A percentile compares a stretch with the other conserved stretches of the same genome.
These are phyloP conservation scores for Neurospora intermedia DNA, from an alignment of 495 filamentous ascomycete genomes.

Conservation along the genomic window DNA sequence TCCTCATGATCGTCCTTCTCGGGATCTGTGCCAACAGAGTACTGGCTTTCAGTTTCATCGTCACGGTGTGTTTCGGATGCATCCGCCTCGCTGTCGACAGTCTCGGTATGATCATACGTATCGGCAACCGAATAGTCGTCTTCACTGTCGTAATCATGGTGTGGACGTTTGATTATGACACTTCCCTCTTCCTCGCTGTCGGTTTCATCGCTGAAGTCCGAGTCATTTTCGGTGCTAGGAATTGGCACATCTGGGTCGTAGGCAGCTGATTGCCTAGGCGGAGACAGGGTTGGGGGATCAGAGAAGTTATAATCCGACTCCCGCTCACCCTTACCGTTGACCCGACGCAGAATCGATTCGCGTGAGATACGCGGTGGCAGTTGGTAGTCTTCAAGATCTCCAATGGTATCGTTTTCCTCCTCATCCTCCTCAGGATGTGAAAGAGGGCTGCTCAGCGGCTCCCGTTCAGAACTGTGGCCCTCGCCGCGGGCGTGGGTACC, in stretches of 20 bases:
- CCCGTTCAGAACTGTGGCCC: constrained; percentile 39
- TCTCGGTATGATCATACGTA: constrained; percentile 32
- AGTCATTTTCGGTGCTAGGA: constrained; percentile 54
- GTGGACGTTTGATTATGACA: constrained; percentile 53
- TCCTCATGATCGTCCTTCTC: constrained; percentile 6
- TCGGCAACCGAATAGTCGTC: constrained; percentile 70
- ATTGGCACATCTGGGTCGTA: constrained; percentile 81
- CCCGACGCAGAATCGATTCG: constrained; percentile 82
- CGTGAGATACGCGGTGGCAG: constrained; percentile 74
- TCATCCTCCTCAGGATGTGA: constrained; percentile 18
- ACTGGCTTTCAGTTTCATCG: constrained; percentile 18
- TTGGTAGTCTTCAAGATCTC: constrained; percentile 49
- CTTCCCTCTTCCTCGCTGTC: constrained; percentile 41
- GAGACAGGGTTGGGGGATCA: constrained; percentile 44
- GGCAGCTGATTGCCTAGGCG: constrained; percentile 18
- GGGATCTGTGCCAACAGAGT: constrained; percentile 11
- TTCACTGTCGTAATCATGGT: constrained; percentile 48
- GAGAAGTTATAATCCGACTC: constrained; percentile 57
- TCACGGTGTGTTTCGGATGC: constrained; percentile 19
- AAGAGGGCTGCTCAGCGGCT: constrained; percentile 27
- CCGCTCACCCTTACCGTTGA: constrained; percentile 57
- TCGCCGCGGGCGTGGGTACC: constrained; percentile 34
- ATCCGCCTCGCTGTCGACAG: constrained; percentile 33
- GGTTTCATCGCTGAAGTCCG: constrained; percentile 39
- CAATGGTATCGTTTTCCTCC: constrained; percentile 41